phyloP scores from a whole-genome alignment of 1,284 basidiomycete species.

The Takashimella koratensis region DNA sequence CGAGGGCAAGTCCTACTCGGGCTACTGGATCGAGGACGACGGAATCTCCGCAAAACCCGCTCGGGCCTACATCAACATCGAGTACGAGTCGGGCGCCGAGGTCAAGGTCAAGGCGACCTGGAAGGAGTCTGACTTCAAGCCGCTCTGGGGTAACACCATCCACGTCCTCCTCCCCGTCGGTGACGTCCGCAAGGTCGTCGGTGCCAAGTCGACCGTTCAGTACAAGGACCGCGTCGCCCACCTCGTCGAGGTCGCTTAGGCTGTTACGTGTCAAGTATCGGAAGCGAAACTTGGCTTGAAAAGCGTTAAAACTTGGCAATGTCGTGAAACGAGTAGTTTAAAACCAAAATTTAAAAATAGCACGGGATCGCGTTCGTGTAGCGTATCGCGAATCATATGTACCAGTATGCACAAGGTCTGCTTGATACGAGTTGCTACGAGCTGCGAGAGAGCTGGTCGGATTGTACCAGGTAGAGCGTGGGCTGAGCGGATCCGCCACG shows the following conservation, averaged over 20 bases:
- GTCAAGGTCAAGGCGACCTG: constrained; percentile 38
- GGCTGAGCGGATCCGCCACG: no score
- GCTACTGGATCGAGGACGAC: constrained; percentile 50
- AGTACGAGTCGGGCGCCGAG: constrained; percentile 29
- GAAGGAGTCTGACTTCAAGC: constrained; percentile 40
- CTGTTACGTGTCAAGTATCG: no score
- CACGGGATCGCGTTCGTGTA: no score
- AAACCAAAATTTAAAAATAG: no score
- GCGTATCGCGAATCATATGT: no score
- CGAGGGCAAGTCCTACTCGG: constrained; percentile 15
- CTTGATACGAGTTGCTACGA: no score
- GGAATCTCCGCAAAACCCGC: constrained; percentile 45
- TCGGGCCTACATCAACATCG: constrained; percentile 36
- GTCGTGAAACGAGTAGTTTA: no score
- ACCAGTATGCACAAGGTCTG: no score
- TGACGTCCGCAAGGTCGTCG: constrained; percentile 31
- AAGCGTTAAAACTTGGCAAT: no score
- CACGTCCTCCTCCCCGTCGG: constrained; percentile 44
- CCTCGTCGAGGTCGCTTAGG: constrained; percentile 7
- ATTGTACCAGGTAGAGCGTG: no score
- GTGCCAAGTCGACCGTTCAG: constrained; percentile 20
- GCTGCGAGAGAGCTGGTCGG: no score
- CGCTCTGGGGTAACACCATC: constrained; percentile 45
- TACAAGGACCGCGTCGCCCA: constrained; percentile 11
- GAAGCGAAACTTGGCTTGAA: no score